A percentile compares a stretch with the other conserved stretches of the same genome.
phyloP scores from a whole-genome alignment of 108 stramenopile species.

The Conticribra guillardii region DNA sequence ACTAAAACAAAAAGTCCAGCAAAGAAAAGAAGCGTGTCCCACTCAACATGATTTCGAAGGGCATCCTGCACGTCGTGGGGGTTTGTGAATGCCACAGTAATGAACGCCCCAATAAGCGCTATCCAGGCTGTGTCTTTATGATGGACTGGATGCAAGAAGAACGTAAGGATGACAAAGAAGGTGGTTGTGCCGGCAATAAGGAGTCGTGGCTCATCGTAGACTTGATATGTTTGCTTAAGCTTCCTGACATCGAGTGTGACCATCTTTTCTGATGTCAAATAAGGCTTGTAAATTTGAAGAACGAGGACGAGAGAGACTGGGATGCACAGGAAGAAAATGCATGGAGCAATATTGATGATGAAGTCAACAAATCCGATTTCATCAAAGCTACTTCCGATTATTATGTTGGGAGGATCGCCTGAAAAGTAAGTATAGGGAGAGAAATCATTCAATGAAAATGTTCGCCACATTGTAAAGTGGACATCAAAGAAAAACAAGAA shows the following conservation, averaged over 20 bases:
- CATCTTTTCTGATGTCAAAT: constrained; percentile 49
- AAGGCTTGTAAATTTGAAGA: constrained; percentile 49
- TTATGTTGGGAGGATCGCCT: constrained; percentile 64
- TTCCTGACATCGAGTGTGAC: constrained; percentile 42
- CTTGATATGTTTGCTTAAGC: constrained; percentile 57
- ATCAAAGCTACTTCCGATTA: constrained; percentile 64
- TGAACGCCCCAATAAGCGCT: constrained; percentile 63
- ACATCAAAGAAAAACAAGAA: not conserved
- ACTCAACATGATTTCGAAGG: constrained; percentile 68
- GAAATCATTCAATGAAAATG: no score
- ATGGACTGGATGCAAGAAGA: constrained; percentile 74
- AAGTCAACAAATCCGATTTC: constrained; percentile 76
- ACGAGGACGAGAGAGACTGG: constrained; percentile 51
- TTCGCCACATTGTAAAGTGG: no score
- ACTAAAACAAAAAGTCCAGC: constrained; percentile 72
- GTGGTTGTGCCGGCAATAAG: constrained; percentile 56
- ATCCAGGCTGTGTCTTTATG: constrained; percentile 80
- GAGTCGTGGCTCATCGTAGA: constrained; percentile 56
- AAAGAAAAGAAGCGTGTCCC: constrained; percentile 73
- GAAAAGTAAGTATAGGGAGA: not conserved
- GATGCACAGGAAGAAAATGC: constrained; percentile 58
- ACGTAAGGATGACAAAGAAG: constrained; percentile 62
- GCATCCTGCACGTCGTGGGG: constrained; percentile 74
- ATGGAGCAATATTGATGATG: constrained; percentile 60
- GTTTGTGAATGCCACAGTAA: constrained; percentile 64